Conservation (phyloP, 768 basidiomycete species). For the Mycena latifolia region DNA sequence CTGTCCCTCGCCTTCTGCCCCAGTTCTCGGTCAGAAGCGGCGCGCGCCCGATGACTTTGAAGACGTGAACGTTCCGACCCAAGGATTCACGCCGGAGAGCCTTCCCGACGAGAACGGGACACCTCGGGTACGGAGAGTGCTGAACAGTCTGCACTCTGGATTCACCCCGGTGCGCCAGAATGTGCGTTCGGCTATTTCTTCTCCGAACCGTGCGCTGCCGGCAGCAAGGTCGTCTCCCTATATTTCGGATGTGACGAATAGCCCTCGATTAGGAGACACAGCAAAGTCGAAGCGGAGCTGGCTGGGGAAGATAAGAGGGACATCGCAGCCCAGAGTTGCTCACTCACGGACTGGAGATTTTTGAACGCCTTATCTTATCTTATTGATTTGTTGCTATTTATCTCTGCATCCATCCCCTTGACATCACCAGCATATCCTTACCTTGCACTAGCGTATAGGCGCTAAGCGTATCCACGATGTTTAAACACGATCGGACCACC, state of each 20-base stretch:
- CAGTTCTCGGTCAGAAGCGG: slow-evolving; percentile 75
- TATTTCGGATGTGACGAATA: slow-evolving; percentile 76
- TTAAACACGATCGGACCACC: slow-evolving; percentile 50
- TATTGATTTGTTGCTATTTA: slow-evolving; percentile 27
- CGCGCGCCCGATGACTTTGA: slow-evolving; percentile 86
- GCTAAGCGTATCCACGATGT: slow-evolving; percentile 47
- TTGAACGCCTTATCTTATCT: slow-evolving; percentile 25
- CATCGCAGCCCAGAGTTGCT: slow-evolving; percentile 46
- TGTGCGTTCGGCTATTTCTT: slow-evolving; percentile 57
- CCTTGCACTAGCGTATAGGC: neutral
- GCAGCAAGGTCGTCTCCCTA: slow-evolving; percentile 51
- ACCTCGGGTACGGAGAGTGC: slow-evolving; percentile 72
- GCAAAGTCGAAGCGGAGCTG: slow-evolving; percentile 73
- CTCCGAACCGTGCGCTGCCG: slow-evolving; percentile 61
- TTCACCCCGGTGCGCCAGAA: slow-evolving; percentile 74
- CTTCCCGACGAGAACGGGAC: slow-evolving; percentile 60
- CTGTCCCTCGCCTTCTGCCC: slow-evolving; percentile 46
- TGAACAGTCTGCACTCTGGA: slow-evolving; percentile 70
- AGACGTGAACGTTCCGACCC: slow-evolving; percentile 67
- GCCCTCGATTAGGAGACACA: slow-evolving; percentile 57
- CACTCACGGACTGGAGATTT: slow-evolving; percentile 36
- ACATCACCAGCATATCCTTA: neutral
- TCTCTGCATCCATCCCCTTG: slow-evolving; percentile 15
- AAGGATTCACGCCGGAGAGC: slow-evolving; percentile 73
- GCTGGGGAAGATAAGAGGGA: slow-evolving; percentile 77